These are phyloP conservation scores for Penicillium hordei DNA, from an alignment of 2,329 filamentous ascomycete species.

Conservation along the genomic window DNA sequence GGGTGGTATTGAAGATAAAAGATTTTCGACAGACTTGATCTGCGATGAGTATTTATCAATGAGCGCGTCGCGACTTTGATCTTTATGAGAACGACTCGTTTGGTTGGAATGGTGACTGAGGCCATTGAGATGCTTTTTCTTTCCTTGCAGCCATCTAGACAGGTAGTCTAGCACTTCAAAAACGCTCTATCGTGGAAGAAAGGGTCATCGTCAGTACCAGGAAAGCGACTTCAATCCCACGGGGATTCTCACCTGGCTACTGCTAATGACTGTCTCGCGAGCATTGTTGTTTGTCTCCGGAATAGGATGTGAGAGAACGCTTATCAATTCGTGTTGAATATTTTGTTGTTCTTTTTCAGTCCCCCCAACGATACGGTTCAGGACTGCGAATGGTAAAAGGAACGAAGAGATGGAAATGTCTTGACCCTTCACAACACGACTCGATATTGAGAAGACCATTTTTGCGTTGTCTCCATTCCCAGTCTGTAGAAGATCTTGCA, in stretches of 20 bases:
- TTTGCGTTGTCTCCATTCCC: constrained; percentile 71
- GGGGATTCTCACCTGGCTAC: constrained; percentile 69
- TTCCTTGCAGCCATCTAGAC: constrained; percentile 83
- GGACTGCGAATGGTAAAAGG: constrained; percentile 78
- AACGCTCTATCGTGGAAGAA: constrained; percentile 60
- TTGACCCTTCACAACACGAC: constrained; percentile 78
- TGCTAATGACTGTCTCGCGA: constrained; percentile 75
- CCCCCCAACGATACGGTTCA: constrained; percentile 79
- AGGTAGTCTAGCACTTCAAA: constrained; percentile 91
- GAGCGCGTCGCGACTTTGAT: constrained; percentile 28
- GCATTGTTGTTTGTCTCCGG: constrained; percentile 56
- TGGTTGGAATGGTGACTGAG: constrained; percentile 30
- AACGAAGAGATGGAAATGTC: constrained; percentile 86
- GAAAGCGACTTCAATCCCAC: background rate
- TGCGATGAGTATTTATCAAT: constrained; percentile 39
- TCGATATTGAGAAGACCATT: constrained; percentile 77
- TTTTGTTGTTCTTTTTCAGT: constrained; percentile 62
- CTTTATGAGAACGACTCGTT: constrained; percentile 30
- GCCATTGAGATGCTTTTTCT: constrained; percentile 54
- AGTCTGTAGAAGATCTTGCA: constrained; percentile 77
- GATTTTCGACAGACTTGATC: constrained; percentile 67
- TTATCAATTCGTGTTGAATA: constrained; percentile 71
- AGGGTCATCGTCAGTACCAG: constrained; percentile 6
- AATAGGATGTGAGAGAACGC: constrained; percentile 68
- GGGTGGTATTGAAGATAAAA: constrained; percentile 68